Evolutionary conservation across 257 asterid species (phyloP), one percentile per base, ranked within the genome.

Genomic region (Primulina eburnea): DNA sequence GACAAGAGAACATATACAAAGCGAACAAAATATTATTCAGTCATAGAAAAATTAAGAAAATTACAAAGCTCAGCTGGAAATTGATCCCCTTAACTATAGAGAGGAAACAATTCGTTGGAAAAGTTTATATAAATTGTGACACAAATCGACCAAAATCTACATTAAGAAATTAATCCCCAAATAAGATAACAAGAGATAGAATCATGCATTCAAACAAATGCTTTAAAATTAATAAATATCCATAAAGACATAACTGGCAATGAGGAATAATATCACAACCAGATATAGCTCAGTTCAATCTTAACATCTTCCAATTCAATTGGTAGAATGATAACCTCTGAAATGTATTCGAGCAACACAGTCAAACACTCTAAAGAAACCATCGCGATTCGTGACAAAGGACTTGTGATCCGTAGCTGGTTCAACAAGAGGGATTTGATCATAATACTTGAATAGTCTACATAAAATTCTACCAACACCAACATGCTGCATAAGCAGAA

Each of bases 401-500:
- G 50, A 40, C 50, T 43, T 12, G n/a, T 12, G 53, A 43, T 43
- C 12, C 12, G 16, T 43, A 43, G 53, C 53, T 43, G n/a, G 16
- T 38, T 38, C 47, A 38, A 38, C 47, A 38, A 38, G 47, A 38
- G 47, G 14, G 14, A 38, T 12, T 11, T 43, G 53, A 43, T 43
- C n/a, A 43, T 4, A 53, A 65, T 40, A 60, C 61, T 24, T 11
- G 20, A 50, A 59, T 32, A 55, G 30, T 43, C 43, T 9, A 33
- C 9, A 29, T 62, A 2, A 61, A 14, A 11, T 32, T 33, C 59
- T 18, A 64, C 57, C 8, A 52, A 52, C 56, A 37, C 26, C 50
- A 55, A 64, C 52, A 68, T 8, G 57, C 40, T 62, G 68, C 53
- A 67, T 56, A 65, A 60, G 43, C 62, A 75, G 72, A 11, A 60